Percentiles rank a stretch among this genome's conserved stretches.
phyloP scores from a whole-genome alignment of 2,329 filamentous ascomycete genomes.

The Pestalotiopsis sp. region DNA sequence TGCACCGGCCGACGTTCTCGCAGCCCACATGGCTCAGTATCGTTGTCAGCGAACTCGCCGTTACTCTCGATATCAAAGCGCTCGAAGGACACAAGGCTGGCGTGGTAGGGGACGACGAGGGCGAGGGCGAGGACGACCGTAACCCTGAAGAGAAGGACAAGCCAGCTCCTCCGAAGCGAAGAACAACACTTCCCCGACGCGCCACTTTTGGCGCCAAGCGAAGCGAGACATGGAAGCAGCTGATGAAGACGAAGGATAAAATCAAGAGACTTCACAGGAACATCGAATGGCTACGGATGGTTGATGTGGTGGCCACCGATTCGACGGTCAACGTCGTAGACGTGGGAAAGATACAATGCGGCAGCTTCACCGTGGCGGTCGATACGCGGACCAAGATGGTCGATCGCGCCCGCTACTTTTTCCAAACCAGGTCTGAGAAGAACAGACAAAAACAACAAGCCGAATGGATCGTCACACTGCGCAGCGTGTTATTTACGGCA shows the following conservation, averaged over 20 bases:
- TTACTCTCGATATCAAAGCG: conserved; percentile 76
- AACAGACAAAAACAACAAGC: conserved; percentile 68
- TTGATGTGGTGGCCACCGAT: conserved; percentile 84
- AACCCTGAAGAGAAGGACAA: conserved; percentile 17
- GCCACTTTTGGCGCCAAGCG: conserved; percentile 38
- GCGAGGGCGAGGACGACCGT: conserved; percentile 22
- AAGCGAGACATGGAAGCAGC: conserved; percentile 76
- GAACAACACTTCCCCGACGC: conserved; percentile 27
- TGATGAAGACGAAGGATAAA: conserved; percentile 78
- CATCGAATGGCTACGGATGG: conserved; percentile 84
- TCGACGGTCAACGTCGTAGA: conserved; percentile 75
- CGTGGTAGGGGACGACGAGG: conserved; percentile 29
- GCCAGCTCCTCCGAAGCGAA: conserved; percentile 21
- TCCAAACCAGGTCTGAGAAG: conserved; percentile 68
- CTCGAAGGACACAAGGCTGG: conserved; percentile 52
- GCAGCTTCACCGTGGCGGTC: conserved; percentile 80
- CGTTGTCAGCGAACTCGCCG: conserved; percentile 78
- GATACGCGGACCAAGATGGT: conserved; percentile 92
- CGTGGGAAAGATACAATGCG: conserved; percentile 82
- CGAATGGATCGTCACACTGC: conserved; percentile 88
- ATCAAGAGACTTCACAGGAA: conserved; percentile 85
- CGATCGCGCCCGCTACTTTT: conserved; percentile 85
- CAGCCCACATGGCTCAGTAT: conserved; percentile 96
- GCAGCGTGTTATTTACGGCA: conserved; percentile 85
- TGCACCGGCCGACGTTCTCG: conserved; percentile 94